phyloP scores from a whole-genome alignment of 306 rosid genomes.

The Urtica urens region DNA sequence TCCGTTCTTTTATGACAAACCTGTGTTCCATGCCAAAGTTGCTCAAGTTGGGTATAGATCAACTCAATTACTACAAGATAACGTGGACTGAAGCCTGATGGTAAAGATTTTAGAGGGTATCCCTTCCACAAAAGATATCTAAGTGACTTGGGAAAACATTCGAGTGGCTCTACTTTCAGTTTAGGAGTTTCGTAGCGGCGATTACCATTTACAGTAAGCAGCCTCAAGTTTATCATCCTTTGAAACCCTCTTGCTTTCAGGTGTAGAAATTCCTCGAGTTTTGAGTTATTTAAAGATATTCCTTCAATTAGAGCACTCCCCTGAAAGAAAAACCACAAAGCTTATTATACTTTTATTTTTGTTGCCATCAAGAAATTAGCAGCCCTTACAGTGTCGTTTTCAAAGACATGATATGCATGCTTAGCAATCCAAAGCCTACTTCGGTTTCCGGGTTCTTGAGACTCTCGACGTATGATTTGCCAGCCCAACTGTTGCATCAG shows the following conservation, averaged over 20 bases:
- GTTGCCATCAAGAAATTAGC: neutral
- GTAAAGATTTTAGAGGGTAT: neutral
- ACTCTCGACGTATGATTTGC: neutral
- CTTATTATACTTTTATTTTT: neutral
- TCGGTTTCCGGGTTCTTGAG: neutral
- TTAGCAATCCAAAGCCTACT: conserved; percentile 7
- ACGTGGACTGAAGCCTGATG: neutral
- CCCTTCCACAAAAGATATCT: conserved; percentile 2
- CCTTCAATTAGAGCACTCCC: conserved; percentile 1
- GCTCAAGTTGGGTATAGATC: neutral
- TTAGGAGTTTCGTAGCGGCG: neutral
- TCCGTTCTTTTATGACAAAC: neutral
- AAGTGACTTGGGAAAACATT: conserved; percentile 2
- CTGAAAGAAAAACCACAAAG: neutral
- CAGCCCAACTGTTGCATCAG: conserved; percentile 13
- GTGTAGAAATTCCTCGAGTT: neutral
- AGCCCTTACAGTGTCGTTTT: neutral
- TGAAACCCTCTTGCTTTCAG: neutral
- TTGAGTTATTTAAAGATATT: too few relatives aligned
- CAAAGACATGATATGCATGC: neutral
- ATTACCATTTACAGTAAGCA: neutral
- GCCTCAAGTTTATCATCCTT: conserved; percentile 1
- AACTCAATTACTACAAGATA: neutral
- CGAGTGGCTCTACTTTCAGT: neutral
- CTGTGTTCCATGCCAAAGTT: neutral